Percentiles rank a stretch among this genome's conserved stretches.
These are phyloP conservation scores for Neopestalotiopsis rosae DNA, from an alignment of 2,329 filamentous ascomycete species.

Conservation along the genomic window DNA sequence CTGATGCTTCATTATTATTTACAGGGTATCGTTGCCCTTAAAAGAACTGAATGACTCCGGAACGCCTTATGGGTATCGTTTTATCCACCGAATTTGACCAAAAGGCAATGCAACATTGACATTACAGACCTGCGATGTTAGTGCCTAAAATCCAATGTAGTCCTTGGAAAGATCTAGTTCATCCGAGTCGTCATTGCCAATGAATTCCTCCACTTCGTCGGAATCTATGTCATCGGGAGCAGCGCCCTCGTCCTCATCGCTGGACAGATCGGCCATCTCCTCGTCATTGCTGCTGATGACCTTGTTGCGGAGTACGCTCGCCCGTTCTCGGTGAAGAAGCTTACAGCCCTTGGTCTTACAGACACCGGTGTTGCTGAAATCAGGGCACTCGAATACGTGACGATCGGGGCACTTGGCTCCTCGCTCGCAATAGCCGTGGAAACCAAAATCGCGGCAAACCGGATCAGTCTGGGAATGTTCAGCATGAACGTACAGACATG, in stretches of 20 bases:
- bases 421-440: slow-evolving; percentile 86
- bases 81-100: neutral
- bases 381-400: slow-evolving; percentile 92
- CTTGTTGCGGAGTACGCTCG: slow-evolving; percentile 76
- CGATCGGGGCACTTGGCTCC: slow-evolving; percentile 79
- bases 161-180: slow-evolving; percentile 64
- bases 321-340: slow-evolving; percentile 85
- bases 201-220: slow-evolving; percentile 72
- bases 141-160: slow-evolving; percentile 57
- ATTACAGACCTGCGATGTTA: slow-evolving; percentile 27
- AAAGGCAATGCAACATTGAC: slow-evolving; percentile 19
- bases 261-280: slow-evolving; percentile 73
- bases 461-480: slow-evolving; percentile 76
- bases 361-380: slow-evolving; percentile 88
- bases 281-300: slow-evolving; percentile 49
- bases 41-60: slow-evolving; percentile 4
- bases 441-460: slow-evolving; percentile 85
- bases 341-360: slow-evolving; percentile 85
- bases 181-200: slow-evolving; percentile 58
- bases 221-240: slow-evolving; percentile 82
- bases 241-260: slow-evolving; percentile 73
- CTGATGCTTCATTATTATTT: slow-evolving; percentile 5
- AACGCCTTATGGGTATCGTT: slow-evolving; percentile 9
- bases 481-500: slow-evolving; percentile 88
- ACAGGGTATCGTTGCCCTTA: slow-evolving; percentile 1